Base-by-base conservation (phyloP, 164 flowering plant species). In the Tetracentron sinense region DNA sequence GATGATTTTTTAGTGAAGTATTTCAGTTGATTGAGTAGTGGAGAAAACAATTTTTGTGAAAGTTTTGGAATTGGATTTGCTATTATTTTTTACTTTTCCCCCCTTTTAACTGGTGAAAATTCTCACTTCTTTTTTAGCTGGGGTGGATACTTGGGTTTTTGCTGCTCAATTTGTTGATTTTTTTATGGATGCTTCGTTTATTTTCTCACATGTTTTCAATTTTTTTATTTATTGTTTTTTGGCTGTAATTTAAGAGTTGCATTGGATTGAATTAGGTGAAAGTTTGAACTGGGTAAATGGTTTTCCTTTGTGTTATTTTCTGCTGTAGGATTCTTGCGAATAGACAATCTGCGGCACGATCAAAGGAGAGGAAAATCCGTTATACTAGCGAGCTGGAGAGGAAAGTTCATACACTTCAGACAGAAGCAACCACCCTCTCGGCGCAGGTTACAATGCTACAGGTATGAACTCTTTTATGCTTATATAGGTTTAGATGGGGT, bases 271-370 rank as follows among this genome's bases (percentile, higher is more conserved):
- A n/a, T n/a, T n/a, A n/a, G n/a, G n/a, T n/a, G n/a, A n/a, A n/a
- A n/a, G n/a, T n/a, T n/a, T n/a, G n/a, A n/a, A n/a, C n/a, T n/a
- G n/a, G 33, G 62, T 42, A 54, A 46, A 15, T 25, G 56, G 26
- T 38, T 28, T 50, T 23, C 62, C 11, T 12, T 54, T 4, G 4
- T 55, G 30, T 46, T 30, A 22, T 58, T 35, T 27, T 42, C 48
- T 27, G 26, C 27, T 75, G 63, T 62, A 92, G 98, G 83, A 89
- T 92, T 78, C 87, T 92, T 57, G 98, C 96, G 23, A 92, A 92
- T 73, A 81, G 97, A 69, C 96, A 92, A 69, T 92, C 97, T 33
- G 97, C 97, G 11, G 98, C 98, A 11, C 83, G 97, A 16, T 92
- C 97, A 10, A 92, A 92, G 76, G 97, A 92, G 79, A 77, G 97